These are phyloP conservation scores for Apiotrichum mycotoxinovorans DNA, from an alignment of 1,284 basidiomycete species.

Conservation along the genomic window DNA sequence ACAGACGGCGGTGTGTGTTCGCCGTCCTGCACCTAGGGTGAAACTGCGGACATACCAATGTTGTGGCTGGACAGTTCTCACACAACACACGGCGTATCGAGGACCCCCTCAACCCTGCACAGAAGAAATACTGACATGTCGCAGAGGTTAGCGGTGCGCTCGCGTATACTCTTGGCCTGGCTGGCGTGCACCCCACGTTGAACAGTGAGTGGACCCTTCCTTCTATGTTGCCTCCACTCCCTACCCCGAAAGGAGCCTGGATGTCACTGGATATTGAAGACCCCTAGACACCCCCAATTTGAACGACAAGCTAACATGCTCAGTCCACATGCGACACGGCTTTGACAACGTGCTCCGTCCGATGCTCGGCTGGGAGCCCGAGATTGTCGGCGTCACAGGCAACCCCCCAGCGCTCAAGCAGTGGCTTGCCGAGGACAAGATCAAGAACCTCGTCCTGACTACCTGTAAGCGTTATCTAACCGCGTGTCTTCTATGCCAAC, in stretches of 20 bases:
- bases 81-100: too few relatives aligned
- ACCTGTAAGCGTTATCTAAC: slow-evolving; percentile 4
- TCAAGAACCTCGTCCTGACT: slow-evolving; percentile 6
- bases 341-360: slow-evolving; percentile 1
- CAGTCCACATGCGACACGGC: slow-evolving; percentile 1
- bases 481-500: background rate
- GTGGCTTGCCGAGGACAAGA: slow-evolving; percentile 1
- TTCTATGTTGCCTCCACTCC: background rate
- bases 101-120: background rate
- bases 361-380: background rate
- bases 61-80: too few relatives aligned
- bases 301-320: background rate
- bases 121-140: background rate
- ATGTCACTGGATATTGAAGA: too few relatives aligned
- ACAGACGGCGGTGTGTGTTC: too few relatives aligned
- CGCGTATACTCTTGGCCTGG: background rate
- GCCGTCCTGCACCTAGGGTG: too few relatives aligned
- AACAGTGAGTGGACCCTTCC: background rate
- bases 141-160: background rate
- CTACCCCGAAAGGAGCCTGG: too few relatives aligned
- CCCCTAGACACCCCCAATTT: too few relatives aligned
- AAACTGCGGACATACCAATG: too few relatives aligned
- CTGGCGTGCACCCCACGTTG: background rate
- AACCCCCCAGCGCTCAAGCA: background rate
- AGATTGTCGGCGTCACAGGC: background rate